Evolutionary conservation across 306 rosid genomes (phyloP), one percentile per base, ranked within the genome.

Genomic region (Datisca glomerata): DNA sequence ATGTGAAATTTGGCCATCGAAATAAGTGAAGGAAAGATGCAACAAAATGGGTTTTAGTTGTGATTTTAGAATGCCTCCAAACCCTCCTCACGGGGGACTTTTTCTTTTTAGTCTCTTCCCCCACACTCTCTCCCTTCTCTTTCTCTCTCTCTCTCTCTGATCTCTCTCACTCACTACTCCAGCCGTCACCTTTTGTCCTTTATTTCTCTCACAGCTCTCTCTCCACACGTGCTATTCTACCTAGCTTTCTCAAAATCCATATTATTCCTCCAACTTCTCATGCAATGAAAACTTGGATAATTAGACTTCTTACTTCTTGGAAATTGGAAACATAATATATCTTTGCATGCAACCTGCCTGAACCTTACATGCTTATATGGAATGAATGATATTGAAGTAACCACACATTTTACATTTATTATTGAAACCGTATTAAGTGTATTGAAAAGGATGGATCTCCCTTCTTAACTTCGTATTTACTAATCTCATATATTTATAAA

Each of bases 31-130:
- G 41, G 45, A 60, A 73, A 61, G 63, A 78, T 67, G 89, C 69
- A 74, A 79, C 80, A 73, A 78, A 55, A 79, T 52, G 70, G 64
- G 65, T 68, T 59, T 55, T 58, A 29, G 64, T 64, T 73, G 84
- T 61, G 78, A 59, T 40, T 56, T 73, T 64, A 72, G 91, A 77
- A 84, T 84, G 93, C 65, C 58, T 85, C 98, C 98, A 89, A 89
- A 84, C 78, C 84, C 77, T 54, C 84, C 86, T 89, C 98, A 89
- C 98, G 98, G 98, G 98, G 89, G 69, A n/a, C 38, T 24, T 40
- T 38, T 39, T 38, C 24, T 60, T 57, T 52, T 64, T 50, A 40
- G 52, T 3, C 68, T 58, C 65, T 23, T 45, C 15, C 28, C 36
- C 33, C 40, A 17, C 21, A 32, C 54, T 10, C 55, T 43, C 49